A percentile compares a stretch with the other conserved stretches of the same genome.
Evolutionary conservation across 495 filamentous ascomycete genomes (phyloP).

Genomic region (Aspergillus cavernicola): DNA sequence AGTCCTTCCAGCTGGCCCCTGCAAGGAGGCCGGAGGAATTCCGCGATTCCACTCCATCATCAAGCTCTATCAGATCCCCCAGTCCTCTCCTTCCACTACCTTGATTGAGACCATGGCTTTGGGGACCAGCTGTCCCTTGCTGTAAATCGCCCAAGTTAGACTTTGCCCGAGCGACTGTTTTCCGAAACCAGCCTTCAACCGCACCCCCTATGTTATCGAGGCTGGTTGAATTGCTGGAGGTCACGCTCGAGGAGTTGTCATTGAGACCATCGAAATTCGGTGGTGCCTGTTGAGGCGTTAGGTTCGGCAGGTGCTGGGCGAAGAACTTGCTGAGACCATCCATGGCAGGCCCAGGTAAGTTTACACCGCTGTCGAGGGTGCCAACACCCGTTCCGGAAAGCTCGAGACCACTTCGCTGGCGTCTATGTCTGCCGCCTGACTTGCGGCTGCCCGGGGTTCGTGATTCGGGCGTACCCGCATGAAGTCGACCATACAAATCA

Average conservation of each 20-base stretch:
- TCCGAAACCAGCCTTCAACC: conserved; percentile 85
- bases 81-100: conserved; percentile 35
- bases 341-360: conserved; percentile 71
- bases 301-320: conserved; percentile 67
- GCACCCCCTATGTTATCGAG: conserved; percentile 81
- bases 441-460: conserved; percentile 14
- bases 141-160: conserved; percentile 40
- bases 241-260: conserved; percentile 40
- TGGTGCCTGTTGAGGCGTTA: conserved; percentile 46
- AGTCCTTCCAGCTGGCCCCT: conserved; percentile 18
- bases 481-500: conserved; percentile 18
- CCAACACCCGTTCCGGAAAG: conserved; percentile 82
- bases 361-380: conserved; percentile 63
- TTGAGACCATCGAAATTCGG: conserved; percentile 32
- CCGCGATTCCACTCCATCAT: conserved; percentile 50
- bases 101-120: conserved; percentile 29
- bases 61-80: conserved; percentile 83
- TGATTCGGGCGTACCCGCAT: conserved; percentile 21
- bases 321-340: conserved; percentile 80
- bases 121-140: conserved; percentile 29
- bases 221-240: conserved; percentile 48
- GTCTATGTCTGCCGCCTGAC: conserved; percentile 29
- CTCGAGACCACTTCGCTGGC: conserved; percentile 40
- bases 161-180: conserved; percentile 58
- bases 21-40: conserved; percentile 22